Base-by-base conservation (phyloP, 495 filamentous ascomycete genomes). In the Geopyxis carbonaria region DNA sequence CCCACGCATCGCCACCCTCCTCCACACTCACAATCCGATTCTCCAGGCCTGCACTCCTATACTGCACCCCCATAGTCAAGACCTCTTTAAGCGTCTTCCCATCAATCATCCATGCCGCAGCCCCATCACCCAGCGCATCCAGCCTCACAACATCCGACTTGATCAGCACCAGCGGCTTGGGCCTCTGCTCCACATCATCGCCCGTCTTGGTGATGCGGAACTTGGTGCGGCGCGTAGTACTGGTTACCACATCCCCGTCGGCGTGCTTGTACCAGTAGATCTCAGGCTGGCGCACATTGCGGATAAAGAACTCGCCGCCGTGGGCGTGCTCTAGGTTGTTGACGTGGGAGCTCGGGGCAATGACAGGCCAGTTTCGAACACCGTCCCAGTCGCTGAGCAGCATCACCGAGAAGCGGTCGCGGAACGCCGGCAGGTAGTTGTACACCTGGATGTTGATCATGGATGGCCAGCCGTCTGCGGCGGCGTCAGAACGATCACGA, bases 281-380 rank as follows among this genome's bases (percentile, higher is more conserved):
- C 1, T 34, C 15, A 1, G 38, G 44, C 9, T 33, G 45, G 2
- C 44, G 47, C 6, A 14, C 24, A 20, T 44, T 50, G 32, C 47
- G 47, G 14, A 50, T 50, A 15, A 31, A 50, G 34, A 27, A 50
- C 2, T n/a, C 13, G 1, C 34, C 20, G 11, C 35, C 27, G 14
- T 31, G 4, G 29, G 40, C 19, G 44, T 44, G 47, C 19, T 50
- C 47, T n/a, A n/a, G n/a, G n/a, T n/a, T n/a, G n/a, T n/a, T n/a
- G n/a, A n/a, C n/a, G n/a, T n/a, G n/a, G n/a, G n/a, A n/a, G n/a
- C n/a, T n/a, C 0, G 38, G 25, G 0, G 27, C 18, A 6, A 22
- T 6, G 2, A 44, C 20, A 2, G 38, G 45, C 27, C 19, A 43
- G 3, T 24, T 10, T 13, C 24, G 25, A 14, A 9, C 19, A 1